Percentiles rank a stretch among this genome's conserved stretches.
Evolutionary conservation across 2,329 filamentous ascomycete genomes (phyloP).

Genomic region (Phialocephala subalpina): DNA sequence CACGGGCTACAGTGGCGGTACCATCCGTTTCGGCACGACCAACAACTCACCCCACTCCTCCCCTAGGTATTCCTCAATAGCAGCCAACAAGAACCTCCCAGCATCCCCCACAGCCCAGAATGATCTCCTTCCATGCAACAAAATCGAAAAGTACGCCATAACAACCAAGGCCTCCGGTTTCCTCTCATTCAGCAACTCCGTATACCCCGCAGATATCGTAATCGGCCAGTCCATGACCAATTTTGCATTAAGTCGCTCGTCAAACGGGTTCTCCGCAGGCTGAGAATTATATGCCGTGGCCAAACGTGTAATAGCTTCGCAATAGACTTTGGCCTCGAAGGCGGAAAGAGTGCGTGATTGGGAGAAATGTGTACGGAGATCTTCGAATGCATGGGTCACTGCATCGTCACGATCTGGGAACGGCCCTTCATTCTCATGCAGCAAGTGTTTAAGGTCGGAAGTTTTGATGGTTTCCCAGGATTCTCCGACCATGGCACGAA

Average conservation of each 20-base stretch:
- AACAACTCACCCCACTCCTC: slow-evolving; percentile 26
- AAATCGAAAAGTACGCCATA: slow-evolving; percentile 47
- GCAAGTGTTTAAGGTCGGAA: slow-evolving; percentile 28
- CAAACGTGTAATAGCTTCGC: slow-evolving; percentile 26
- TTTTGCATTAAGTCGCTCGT: slow-evolving; percentile 12
- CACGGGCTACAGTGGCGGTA: too few relatives aligned
- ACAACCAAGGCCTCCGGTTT: slow-evolving; percentile 47
- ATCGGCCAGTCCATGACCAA: slow-evolving; percentile 48
- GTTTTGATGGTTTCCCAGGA: neutral
- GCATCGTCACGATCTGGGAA: neutral
- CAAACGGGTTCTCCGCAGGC: neutral
- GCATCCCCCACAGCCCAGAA: slow-evolving; percentile 40
- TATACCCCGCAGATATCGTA: slow-evolving; percentile 43
- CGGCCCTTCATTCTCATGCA: slow-evolving; percentile 17
- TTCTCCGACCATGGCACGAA: neutral
- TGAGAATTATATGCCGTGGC: slow-evolving; percentile 30
- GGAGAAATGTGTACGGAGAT: neutral
- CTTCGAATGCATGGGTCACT: neutral
- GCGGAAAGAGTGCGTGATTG: neutral
- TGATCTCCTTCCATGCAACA: slow-evolving; percentile 40
- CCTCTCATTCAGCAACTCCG: slow-evolving; percentile 41
- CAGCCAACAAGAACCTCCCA: slow-evolving; percentile 35
- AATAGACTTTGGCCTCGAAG: neutral
- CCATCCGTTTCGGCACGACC: too few relatives aligned
- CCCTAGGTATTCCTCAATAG: slow-evolving; percentile 34